A percentile compares a stretch with the other conserved stretches of the same genome.
These are phyloP conservation scores for Fusarium clavum DNA, from an alignment of 2,329 filamentous ascomycete genomes.

Conservation along the genomic window DNA sequence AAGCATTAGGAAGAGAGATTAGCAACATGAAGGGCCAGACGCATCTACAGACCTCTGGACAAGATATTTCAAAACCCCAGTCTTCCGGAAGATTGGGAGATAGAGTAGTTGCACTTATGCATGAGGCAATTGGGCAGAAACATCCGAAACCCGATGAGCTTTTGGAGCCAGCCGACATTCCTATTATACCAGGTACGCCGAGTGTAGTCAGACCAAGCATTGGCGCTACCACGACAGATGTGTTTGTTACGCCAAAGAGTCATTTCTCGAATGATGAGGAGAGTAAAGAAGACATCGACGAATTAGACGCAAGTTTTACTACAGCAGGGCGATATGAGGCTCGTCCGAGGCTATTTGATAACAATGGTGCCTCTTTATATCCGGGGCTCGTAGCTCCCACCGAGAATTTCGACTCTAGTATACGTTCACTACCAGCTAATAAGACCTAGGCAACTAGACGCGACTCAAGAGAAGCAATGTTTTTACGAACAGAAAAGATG, in stretches of 20 bases:
- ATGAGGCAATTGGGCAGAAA: conserved; percentile 23
- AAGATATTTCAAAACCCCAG: conserved; percentile 2
- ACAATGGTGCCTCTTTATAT: not conserved
- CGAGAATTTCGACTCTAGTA: not conserved
- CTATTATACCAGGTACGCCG: conserved; percentile 25
- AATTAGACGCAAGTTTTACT: not conserved
- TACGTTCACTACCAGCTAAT: not conserved
- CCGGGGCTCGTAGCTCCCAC: not conserved
- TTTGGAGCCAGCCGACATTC: not conserved
- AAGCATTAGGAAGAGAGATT: conserved; percentile 39
- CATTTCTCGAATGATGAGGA: conserved; percentile 20
- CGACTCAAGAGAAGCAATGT: not conserved
- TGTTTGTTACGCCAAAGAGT: conserved; percentile 41
- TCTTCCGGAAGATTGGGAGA: conserved; percentile 34
- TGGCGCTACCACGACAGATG: conserved; percentile 31
- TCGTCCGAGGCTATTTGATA: not conserved
- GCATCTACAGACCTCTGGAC: not conserved
- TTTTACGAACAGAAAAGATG: not conserved
- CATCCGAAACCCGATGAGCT: conserved; percentile 7
- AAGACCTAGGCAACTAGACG: not conserved
- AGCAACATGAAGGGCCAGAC: conserved; percentile 28
- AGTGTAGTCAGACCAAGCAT: conserved; percentile 30
- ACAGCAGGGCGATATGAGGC: not conserved
- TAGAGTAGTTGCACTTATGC: conserved; percentile 36
- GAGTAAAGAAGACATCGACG: not conserved